Conservation (phyloP, 2,329 filamentous ascomycete genomes). For the Cordyceps tenuipes region DNA sequence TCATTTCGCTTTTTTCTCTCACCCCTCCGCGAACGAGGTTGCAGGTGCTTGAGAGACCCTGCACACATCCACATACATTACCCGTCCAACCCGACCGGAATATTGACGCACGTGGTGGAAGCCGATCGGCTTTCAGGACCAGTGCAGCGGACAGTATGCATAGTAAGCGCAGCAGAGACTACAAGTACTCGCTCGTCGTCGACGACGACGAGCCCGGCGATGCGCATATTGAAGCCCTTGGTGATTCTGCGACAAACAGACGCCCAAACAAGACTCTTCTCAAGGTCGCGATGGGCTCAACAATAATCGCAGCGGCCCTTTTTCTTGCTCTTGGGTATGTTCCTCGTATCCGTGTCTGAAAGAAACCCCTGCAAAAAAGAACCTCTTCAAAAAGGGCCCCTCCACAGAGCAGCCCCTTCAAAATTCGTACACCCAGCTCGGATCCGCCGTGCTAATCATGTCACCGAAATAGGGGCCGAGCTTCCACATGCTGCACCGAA, state of each 20-base stretch:
- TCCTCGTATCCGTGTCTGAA: not conserved
- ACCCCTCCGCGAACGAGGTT: not conserved
- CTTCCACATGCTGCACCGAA: slow-evolving; percentile 1
- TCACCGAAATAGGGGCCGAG: not conserved
- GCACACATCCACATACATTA: not conserved
- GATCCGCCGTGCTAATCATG: not conserved
- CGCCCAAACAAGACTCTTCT: not conserved
- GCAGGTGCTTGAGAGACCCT: not conserved
- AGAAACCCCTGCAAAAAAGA: not conserved
- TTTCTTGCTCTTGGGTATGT: slow-evolving; percentile 5
- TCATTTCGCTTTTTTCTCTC: not conserved
- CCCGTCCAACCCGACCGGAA: not conserved
- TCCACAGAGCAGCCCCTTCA: too few relatives aligned
- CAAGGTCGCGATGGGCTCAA: slow-evolving; percentile 4
- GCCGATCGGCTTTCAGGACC: not conserved
- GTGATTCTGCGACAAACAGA: not conserved
- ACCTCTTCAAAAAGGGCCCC: too few relatives aligned
- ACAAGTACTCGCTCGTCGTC: slow-evolving; percentile 9
- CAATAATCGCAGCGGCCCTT: slow-evolving; percentile 1
- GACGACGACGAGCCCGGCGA: not conserved
- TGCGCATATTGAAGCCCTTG: not conserved
- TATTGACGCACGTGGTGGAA: slow-evolving; percentile 3
- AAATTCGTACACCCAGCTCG: not conserved
- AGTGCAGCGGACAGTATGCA: not conserved
- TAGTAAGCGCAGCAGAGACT: not conserved